Evolutionary conservation across 179 eudicot genomes (phyloP).

Genomic region (Nepenthes alata): DNA sequence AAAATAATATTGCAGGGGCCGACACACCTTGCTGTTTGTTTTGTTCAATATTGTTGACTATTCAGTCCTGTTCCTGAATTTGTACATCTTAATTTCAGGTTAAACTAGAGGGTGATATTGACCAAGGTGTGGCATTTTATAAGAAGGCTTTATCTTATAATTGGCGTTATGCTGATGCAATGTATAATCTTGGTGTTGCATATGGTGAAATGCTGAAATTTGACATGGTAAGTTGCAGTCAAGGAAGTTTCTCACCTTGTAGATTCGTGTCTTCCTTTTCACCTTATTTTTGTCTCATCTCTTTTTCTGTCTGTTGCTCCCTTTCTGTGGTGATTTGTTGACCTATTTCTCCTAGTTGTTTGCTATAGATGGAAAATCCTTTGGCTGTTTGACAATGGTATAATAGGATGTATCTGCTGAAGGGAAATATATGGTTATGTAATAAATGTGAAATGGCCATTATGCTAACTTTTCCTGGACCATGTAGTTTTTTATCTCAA

Average conservation of each 20-base stretch:
- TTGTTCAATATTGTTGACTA: not conserved
- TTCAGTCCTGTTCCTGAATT: not conserved
- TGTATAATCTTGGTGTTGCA: slow-evolving; percentile 99
- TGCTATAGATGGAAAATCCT: not conserved
- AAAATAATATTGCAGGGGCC: too few relatives aligned
- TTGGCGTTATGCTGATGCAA: slow-evolving; percentile 99
- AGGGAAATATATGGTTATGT: not conserved
- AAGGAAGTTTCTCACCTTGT: not conserved
- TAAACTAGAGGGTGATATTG: slow-evolving; percentile 88
- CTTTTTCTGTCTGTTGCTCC: not conserved
- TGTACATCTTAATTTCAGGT: slow-evolving; percentile 33
- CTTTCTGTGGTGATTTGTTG: not conserved
- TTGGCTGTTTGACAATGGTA: not conserved
- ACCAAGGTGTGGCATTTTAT: slow-evolving; percentile 86
- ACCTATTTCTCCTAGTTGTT: not conserved
- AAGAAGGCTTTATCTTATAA: slow-evolving; percentile 89
- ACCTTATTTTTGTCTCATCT: not conserved
- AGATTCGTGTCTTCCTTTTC: slow-evolving; percentile 2
- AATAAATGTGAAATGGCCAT: not conserved
- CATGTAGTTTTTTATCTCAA: too few relatives aligned
- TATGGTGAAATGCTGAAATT: slow-evolving; percentile 99
- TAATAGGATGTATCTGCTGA: not conserved
- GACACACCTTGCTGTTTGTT: not conserved
- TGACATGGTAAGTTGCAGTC: slow-evolving; percentile 61
- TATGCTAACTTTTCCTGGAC: not conserved